Conservation (phyloP, 2,329 filamentous ascomycete genomes). For the Amylocarpus encephaloides region DNA sequence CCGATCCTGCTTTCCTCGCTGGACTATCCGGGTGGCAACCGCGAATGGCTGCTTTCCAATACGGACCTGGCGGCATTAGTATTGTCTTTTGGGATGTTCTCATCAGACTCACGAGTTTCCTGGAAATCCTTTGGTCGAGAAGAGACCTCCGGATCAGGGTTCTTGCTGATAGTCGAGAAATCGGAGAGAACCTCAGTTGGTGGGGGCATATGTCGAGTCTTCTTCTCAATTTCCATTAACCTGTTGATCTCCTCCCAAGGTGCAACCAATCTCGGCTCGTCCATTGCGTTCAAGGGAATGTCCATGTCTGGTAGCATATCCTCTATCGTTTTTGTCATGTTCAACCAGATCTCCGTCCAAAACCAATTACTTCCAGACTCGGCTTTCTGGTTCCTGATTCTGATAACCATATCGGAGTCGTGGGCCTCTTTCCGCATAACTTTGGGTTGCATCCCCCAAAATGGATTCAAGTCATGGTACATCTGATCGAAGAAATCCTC, state of each 20-base stretch:
- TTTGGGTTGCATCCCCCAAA: constrained; percentile 42
- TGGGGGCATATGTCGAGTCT: constrained; percentile 44
- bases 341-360: constrained; percentile 35
- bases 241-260: constrained; percentile 47
- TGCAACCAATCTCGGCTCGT: constrained; percentile 55
- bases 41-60: constrained; percentile 50
- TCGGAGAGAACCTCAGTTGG: constrained; percentile 42
- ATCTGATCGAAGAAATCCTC: constrained; percentile 55
- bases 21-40: constrained; percentile 57
- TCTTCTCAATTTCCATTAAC: constrained; percentile 41
- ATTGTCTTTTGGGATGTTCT: no score
- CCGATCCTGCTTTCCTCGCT: constrained; percentile 42
- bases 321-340: constrained; percentile 37
- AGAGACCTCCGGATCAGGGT: constrained; percentile 31
- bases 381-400: constrained; percentile 46
- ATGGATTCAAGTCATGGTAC: constrained; percentile 42
- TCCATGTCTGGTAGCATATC: constrained; percentile 54
- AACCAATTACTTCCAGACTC: constrained; percentile 36
- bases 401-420: constrained; percentile 53
- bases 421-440: constrained; percentile 42
- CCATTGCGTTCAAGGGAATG: constrained; percentile 58
- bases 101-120: constrained; percentile 31
- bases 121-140: constrained; percentile 7
- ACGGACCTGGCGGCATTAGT: constrained; percentile 35
- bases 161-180: constrained; percentile 38